Evolutionary conservation across 495 filamentous ascomycete genomes (phyloP), one percentile per base, ranked within the genome.

Genomic region (Penicillium canescens): DNA sequence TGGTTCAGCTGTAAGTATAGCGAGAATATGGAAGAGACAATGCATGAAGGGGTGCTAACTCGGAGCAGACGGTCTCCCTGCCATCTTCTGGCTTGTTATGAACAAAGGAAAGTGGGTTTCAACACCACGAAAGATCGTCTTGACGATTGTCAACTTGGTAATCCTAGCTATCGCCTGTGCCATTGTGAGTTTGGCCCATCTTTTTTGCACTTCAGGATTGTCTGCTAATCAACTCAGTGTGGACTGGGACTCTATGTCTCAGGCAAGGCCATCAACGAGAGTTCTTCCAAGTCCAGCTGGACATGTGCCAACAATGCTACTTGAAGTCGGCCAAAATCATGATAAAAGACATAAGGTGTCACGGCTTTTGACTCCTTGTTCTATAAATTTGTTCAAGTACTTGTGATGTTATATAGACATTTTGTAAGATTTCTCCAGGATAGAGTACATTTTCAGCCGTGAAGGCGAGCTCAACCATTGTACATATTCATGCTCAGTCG

Each of bases 141-240:
- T 80, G 55, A 71, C 70, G 1, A 55, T 72, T 13, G 13, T 78
- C 55, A 87, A 86, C 57, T 51, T 62, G 7, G 2, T 79, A 14
- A 72, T 78, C 42, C 78, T 88, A 50, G 60, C 72, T 23, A 75
- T 88, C 49, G 83, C 66, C n/a, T 54, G 37, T 26, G 57, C 58
- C 23, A 64, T 71, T 52, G 68, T 71, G 64, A 50, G 68, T 64
- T 52, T 14, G 14, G 1, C 4, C 46, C 10, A 16, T 12, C 6
- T 16, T 12, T 1, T 26, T 12, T 18, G 1, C 7, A 9, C 0
- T 16, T 1, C 12, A 26, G 12, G 13, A 33, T 13, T 39, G 12
- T 9, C 2, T 50, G 20, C 58, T 68, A 44, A 63, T 35, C 8
- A 8, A 24, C 50, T 34, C 38, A 71, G 66, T 75, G 72, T 46